Conservation (phyloP, 2,329 filamentous ascomycete genomes). For the Penicillium brasilianum region DNA sequence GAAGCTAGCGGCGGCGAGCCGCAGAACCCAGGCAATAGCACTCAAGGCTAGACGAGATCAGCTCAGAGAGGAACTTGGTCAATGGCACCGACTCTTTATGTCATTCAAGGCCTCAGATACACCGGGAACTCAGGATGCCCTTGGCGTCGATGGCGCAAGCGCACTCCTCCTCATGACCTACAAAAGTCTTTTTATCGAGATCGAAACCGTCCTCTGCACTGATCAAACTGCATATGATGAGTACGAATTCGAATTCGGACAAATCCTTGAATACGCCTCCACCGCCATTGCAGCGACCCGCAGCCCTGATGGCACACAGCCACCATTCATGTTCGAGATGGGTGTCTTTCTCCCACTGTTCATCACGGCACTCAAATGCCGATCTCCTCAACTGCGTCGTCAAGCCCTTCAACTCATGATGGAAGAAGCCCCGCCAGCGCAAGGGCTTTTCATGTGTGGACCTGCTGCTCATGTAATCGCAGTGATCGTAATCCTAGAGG, state of each 20-base stretch:
- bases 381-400: slow-evolving; percentile 21
- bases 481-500: slow-evolving; percentile 17
- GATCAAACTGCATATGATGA: slow-evolving; percentile 22
- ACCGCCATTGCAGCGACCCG: slow-evolving; percentile 18
- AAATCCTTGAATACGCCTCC: slow-evolving; percentile 21
- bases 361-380: slow-evolving; percentile 26
- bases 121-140: background rate
- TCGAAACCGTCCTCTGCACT: slow-evolving; percentile 16
- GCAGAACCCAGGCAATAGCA: background rate
- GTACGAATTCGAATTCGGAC: slow-evolving; percentile 21
- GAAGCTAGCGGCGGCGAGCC: background rate
- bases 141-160: slow-evolving; percentile 1
- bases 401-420: slow-evolving; percentile 18
- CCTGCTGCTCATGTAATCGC: slow-evolving; percentile 19
- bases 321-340: slow-evolving; percentile 26
- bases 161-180: slow-evolving; percentile 26
- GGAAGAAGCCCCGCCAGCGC: slow-evolving; percentile 21
- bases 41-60: slow-evolving; percentile 8
- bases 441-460: slow-evolving; percentile 26
- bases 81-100: slow-evolving; percentile 16
- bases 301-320: slow-evolving; percentile 21
- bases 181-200: slow-evolving; percentile 23
- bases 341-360: slow-evolving; percentile 29
- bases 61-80: slow-evolving; percentile 8
- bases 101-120: slow-evolving; percentile 4